These are phyloP conservation scores for Pulveroboletus sp. DNA, from an alignment of 768 basidiomycete genomes.

Conservation along the genomic window DNA sequence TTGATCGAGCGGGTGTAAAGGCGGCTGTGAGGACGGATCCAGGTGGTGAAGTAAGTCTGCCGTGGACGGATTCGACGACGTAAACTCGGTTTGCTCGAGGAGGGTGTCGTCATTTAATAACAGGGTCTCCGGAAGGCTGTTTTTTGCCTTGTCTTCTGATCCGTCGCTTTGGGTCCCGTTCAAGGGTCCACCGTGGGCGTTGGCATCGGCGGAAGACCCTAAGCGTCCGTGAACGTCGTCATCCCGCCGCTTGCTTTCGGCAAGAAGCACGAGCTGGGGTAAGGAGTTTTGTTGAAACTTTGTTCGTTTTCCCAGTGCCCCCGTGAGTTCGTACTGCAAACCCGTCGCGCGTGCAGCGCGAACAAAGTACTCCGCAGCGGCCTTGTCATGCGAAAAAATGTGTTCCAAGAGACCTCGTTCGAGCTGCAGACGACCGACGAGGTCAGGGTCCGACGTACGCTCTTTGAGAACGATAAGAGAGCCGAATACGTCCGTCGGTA, in stretches of 20 bases:
- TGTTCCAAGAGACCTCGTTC: slow-evolving; percentile 83
- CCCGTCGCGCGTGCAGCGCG: slow-evolving; percentile 74
- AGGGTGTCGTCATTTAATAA: slow-evolving; percentile 94
- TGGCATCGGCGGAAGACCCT: slow-evolving; percentile 9
- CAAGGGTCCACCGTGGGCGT: background rate
- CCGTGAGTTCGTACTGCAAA: slow-evolving; percentile 87
- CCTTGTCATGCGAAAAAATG: slow-evolving; percentile 68
- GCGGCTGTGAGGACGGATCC: slow-evolving; percentile 80
- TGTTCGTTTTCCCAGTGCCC: slow-evolving; percentile 89
- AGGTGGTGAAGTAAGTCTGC: slow-evolving; percentile 60
- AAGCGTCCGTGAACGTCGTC: slow-evolving; percentile 5
- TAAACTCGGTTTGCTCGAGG: slow-evolving; percentile 91
- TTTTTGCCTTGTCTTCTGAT: slow-evolving; percentile 1
- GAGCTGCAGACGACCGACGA: slow-evolving; percentile 64
- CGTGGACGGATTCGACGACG: slow-evolving; percentile 59
- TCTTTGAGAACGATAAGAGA: slow-evolving; percentile 42
- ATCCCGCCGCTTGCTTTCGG: slow-evolving; percentile 66
- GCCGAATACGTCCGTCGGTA: slow-evolving; percentile 41
- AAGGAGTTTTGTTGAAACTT: slow-evolving; percentile 86
- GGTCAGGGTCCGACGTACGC: slow-evolving; percentile 52
- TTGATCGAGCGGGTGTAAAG: slow-evolving; percentile 92
- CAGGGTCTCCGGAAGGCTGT: slow-evolving; percentile 70
- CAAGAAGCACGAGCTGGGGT: slow-evolving; percentile 90
- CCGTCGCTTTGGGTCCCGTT: slow-evolving; percentile 6
- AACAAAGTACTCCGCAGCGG: slow-evolving; percentile 75